These are phyloP conservation scores for Russula compacta DNA, from an alignment of 768 basidiomycete species.

Conservation along the genomic window DNA sequence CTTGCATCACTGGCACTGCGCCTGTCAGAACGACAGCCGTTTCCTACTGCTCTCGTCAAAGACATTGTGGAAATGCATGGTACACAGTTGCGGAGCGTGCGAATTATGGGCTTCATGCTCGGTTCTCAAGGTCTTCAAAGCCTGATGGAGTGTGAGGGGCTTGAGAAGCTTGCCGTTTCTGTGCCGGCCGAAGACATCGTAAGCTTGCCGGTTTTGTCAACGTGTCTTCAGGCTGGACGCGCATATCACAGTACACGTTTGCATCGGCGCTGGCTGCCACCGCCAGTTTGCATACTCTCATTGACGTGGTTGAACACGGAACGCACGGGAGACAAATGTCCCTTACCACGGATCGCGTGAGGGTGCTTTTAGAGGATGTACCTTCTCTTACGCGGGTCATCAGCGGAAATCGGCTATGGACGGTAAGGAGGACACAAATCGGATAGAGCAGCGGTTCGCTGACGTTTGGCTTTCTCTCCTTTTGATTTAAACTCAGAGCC, in stretches of 20 bases:
- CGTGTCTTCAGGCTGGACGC: constrained; percentile 1
- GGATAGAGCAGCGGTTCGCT: neutral
- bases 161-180: constrained; percentile 18
- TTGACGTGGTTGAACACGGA: constrained; percentile 13
- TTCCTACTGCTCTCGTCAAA: constrained; percentile 5
- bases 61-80: constrained; percentile 17
- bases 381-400: constrained; percentile 14
- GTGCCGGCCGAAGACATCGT: constrained; percentile 13
- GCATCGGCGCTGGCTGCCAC: constrained; percentile 5
- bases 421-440: constrained; percentile 14
- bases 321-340: constrained; percentile 8
- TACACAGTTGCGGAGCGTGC: constrained; percentile 7
- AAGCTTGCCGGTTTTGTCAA: constrained; percentile 5
- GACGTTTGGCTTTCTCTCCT: constrained; percentile 9
- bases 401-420: constrained; percentile 19
- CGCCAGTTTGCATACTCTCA: constrained; percentile 10
- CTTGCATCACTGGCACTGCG: constrained; percentile 17
- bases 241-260: constrained; percentile 7
- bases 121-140: neutral
- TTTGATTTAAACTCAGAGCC: constrained; percentile 15
- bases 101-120: constrained; percentile 10
- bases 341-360: constrained; percentile 19
- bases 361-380: constrained; percentile 12
- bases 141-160: constrained; percentile 14
- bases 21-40: constrained; percentile 7